Conservation (phyloP, 2,329 filamentous ascomycete species). For the Stemphylium beticola region DNA sequence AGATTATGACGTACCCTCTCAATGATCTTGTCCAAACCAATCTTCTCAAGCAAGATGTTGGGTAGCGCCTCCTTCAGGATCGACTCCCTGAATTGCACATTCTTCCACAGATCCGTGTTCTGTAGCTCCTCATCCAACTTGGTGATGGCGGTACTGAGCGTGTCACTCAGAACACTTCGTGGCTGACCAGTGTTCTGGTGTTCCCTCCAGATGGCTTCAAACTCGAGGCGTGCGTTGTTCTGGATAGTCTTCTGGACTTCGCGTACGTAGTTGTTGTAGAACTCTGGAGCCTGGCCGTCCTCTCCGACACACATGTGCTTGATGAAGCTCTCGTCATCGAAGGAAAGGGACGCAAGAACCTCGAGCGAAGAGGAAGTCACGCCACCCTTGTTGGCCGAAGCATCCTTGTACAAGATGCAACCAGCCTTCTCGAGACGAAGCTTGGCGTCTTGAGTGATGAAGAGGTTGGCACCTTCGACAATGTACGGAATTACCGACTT, state of each 20-base stretch:
- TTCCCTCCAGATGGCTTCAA: constrained; percentile 98
- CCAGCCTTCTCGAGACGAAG: constrained; percentile 93
- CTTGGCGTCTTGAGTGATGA: constrained; percentile 98
- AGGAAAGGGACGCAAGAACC: constrained; percentile 90
- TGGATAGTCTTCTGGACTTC: constrained; percentile 90
- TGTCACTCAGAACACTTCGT: constrained; percentile 88
- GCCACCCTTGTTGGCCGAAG: constrained; percentile 97
- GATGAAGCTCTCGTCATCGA: constrained; percentile 86
- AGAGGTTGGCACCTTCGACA: constrained; percentile 96
- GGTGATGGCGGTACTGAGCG: constrained; percentile 91
- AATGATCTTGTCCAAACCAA: constrained; percentile 88
- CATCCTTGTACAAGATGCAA: constrained; percentile 95
- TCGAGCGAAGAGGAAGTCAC: constrained; percentile 97
- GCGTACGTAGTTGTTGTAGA: constrained; percentile 93
- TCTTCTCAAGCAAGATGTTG: constrained; percentile 80
- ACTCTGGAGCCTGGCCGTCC: constrained; percentile 78
- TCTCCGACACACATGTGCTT: constrained; percentile 90
- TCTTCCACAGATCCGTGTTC: constrained; percentile 88
- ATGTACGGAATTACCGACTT: constrained; percentile 91
- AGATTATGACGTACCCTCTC: constrained; percentile 64
- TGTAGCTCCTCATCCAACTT: constrained; percentile 95
- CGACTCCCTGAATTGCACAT: constrained; percentile 75
- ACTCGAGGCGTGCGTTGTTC: constrained; percentile 90
- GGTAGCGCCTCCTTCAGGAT: constrained; percentile 88
- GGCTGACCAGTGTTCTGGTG: constrained; percentile 79